Base-by-base conservation (phyloP, 768 basidiomycete genomes). In the Grammothele lineata region DNA sequence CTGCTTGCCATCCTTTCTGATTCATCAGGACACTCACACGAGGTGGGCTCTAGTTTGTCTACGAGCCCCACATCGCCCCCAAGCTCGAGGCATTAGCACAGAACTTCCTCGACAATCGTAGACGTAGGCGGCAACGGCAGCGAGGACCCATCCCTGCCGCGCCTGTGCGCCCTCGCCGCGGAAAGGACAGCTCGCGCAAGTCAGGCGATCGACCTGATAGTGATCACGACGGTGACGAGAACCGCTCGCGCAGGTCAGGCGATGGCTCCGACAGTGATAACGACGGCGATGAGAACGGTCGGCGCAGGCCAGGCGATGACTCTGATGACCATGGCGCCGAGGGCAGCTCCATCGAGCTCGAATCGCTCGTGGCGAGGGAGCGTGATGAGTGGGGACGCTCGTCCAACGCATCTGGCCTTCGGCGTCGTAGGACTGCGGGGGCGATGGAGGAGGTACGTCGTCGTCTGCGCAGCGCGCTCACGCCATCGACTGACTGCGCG, bases 51-150 rank as follows among this genome's bases (percentile, higher is more conserved):
- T 48, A 87, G 84, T 79, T 80, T 45, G 75, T 87, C 23, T 85
- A 83, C 47, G 82, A 83, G 51, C 83, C 83, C 9, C 82, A 84
- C 48, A 73, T 86, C 47, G 81, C 81, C 17, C 83, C 83, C 0
- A 71, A 67, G 35, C 37, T 86, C 23, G 82, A 81, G 67, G 66
- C 62, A 41, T 69, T 69, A 65, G 62, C 62, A 1, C 66, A 70
- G 55, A 56, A 57, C 21, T 67, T 62, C 57, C 54, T 66, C 19
- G 62, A 59, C 24, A 49, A 49, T 26, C 62, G 66, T 40, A 63
- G 62, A 19, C 62, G 57, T 25, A 58, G 51, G 42, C 54, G 62
- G 37, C 61, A 51, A 18, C 57, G 56, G 35, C 55, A 60, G 47
- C 63, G 64, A 45, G 35, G 58, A 2, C 62, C 46, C 50, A 46